phyloP scores from a whole-genome alignment of 345 rosid species.

The Dipteronia dyeriana region DNA sequence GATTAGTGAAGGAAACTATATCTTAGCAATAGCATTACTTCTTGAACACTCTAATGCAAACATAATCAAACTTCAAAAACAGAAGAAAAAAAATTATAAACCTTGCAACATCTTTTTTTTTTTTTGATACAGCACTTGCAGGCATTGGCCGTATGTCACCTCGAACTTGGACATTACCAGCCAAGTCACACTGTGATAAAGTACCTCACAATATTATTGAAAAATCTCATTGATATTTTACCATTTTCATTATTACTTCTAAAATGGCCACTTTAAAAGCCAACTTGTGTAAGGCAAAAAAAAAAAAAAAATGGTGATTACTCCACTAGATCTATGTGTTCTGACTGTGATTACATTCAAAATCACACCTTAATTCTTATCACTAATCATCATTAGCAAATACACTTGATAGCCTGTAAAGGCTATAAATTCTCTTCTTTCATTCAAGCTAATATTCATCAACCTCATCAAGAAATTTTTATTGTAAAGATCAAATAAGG shows the following conservation, averaged over 20 bases:
- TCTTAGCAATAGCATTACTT: not conserved
- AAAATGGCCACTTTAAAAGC: slow-evolving; percentile 6
- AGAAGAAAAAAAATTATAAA: no score
- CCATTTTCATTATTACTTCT: slow-evolving; percentile 11
- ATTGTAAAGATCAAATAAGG: slow-evolving; percentile 17
- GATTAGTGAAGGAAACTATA: slow-evolving; percentile 9
- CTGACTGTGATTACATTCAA: not conserved
- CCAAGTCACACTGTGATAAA: no score
- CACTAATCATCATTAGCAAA: slow-evolving; percentile 27
- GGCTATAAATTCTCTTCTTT: slow-evolving; percentile 19
- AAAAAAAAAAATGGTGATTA: slow-evolving; percentile 10
- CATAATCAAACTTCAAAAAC: slow-evolving; percentile 15
- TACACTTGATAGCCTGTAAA: slow-evolving; percentile 13
- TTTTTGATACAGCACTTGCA: no score
- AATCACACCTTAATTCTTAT: not conserved
- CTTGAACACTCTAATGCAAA: slow-evolving; percentile 27
- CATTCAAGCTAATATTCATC: slow-evolving; percentile 7
- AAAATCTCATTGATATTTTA: not conserved
- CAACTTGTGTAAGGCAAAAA: no score
- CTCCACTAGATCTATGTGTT: slow-evolving; percentile 19
- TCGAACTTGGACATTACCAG: no score
- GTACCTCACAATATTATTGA: not conserved
- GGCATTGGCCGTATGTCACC: no score
- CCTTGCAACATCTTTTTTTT: no score
- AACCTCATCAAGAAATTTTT: slow-evolving; percentile 12